Evolutionary conservation across 768 basidiomycete species (phyloP).

Genomic region (Auricularia sp.): DNA sequence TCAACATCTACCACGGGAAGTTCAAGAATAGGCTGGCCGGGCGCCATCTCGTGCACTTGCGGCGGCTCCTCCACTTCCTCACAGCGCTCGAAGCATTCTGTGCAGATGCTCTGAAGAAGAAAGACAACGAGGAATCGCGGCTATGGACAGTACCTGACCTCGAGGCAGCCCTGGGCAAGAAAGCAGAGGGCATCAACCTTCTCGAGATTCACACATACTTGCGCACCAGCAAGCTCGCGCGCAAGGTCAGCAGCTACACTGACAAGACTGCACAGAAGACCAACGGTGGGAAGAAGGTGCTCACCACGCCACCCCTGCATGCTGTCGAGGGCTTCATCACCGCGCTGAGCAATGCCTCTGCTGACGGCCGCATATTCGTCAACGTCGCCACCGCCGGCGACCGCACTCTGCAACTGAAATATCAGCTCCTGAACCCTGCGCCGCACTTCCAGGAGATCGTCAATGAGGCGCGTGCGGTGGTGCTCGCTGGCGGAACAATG

Average conservation of each 20-base stretch:
- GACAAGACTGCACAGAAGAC: conserved; percentile 45
- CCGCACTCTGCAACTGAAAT: conserved; percentile 60
- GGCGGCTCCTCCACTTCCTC: conserved; percentile 65
- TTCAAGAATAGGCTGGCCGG: conserved; percentile 72
- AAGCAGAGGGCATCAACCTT: conserved; percentile 66
- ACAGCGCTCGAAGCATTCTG: conserved; percentile 53
- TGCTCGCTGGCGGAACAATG: conserved; percentile 97
- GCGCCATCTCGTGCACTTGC: conserved; percentile 65
- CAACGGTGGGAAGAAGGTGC: conserved; percentile 14
- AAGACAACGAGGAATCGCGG: conserved; percentile 28
- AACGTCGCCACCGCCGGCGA: conserved; percentile 10
- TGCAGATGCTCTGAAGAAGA: conserved; percentile 25
- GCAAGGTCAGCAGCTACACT: conserved; percentile 75
- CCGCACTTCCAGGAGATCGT: conserved; percentile 79
- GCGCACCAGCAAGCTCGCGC: conserved; percentile 61
- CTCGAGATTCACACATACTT: conserved; percentile 76
- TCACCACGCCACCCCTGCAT: conserved; percentile 66
- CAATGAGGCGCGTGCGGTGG: conserved; percentile 68
- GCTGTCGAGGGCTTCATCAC: conserved; percentile 69
- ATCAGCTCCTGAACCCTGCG: conserved; percentile 86
- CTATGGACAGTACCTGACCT: conserved; percentile 63
- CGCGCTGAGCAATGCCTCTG: conserved; percentile 54
- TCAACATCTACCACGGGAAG: conserved; percentile 61
- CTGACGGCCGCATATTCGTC: conserved; percentile 46
- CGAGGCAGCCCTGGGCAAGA: conserved; percentile 53